These are phyloP conservation scores for Biscogniauxia marginata DNA, from an alignment of 2,329 filamentous ascomycete species.

Conservation along the genomic window DNA sequence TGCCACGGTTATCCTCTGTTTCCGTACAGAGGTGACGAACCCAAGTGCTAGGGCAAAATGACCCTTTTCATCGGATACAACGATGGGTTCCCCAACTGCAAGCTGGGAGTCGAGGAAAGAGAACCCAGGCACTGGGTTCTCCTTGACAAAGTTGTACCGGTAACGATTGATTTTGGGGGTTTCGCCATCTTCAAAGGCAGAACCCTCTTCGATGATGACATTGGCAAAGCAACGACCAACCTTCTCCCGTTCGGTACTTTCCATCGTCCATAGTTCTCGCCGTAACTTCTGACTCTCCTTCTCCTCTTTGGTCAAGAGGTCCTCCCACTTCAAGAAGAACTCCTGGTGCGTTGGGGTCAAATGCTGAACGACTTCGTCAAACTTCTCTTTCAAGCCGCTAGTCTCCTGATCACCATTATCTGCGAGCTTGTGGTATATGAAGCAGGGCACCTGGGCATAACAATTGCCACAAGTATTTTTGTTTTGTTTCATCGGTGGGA, in stretches of 20 bases:
- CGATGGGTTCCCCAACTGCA: constrained; percentile 81
- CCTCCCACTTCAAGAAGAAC: constrained; percentile 95
- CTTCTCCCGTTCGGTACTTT: constrained; percentile 83
- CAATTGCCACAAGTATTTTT: constrained; percentile 81
- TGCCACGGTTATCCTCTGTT: constrained; percentile 76
- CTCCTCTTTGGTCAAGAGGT: constrained; percentile 90
- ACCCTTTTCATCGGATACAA: constrained; percentile 92
- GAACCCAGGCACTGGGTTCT: constrained; percentile 58
- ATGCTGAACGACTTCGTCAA: constrained; percentile 76
- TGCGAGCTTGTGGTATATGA: constrained; percentile 87
- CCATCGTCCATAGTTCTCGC: constrained; percentile 93
- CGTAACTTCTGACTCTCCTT: constrained; percentile 83
- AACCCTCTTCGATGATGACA: constrained; percentile 78
- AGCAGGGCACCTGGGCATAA: constrained; percentile 88
- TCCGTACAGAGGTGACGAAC: constrained; percentile 76
- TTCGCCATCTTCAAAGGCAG: constrained; percentile 65
- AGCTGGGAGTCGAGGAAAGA: constrained; percentile 93
- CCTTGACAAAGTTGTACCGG: constrained; percentile 80
- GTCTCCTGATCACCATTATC: constrained; percentile 80
- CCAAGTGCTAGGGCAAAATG: constrained; percentile 95
- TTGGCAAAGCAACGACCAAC: constrained; percentile 87
- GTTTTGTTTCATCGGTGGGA: constrained; percentile 84
- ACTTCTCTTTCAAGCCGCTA: constrained; percentile 78
- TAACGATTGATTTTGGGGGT: constrained; percentile 88
- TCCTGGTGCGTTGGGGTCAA: constrained; percentile 71